Evolutionary conservation across 306 rosid species (phyloP), one percentile per base, ranked within the genome.

Genomic region (Datisca glomerata): DNA sequence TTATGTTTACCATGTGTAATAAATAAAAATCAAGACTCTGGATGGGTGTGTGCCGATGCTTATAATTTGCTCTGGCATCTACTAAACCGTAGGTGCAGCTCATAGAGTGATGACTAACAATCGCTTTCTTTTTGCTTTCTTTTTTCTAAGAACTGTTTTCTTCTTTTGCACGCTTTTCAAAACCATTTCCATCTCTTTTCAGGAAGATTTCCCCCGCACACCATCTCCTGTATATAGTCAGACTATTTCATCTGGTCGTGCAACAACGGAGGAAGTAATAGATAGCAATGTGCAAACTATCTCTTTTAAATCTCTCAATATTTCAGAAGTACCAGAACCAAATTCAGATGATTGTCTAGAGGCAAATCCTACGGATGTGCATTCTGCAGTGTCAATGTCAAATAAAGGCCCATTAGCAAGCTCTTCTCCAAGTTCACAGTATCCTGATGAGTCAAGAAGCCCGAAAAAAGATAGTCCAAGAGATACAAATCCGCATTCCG

Each of bases 171-270:
- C n/a, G n/a, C n/a, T n/a, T n/a, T n/a, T n/a, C n/a, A n/a, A n/a
- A n/a, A n/a, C n/a, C n/a, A n/a, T n/a, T n/a, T 1, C n/a, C n/a
- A 3, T 31, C n/a, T 31, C n/a, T 14, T 53, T 54, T 39, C 47
- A 74, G 87, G 73, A 74, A 51, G 87, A 74, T 63, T 78, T 70
- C 45, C 79, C 82, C 32, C 76, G 76, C n/a, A 70, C 79, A 5
- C 79, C 79, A 24, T 79, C 82, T 59, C 73, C 82, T 47, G 62
- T 74, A 24, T 74, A 64, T 56, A 73, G 51, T 66, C 76, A 64
- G 17, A 56, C 82, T 53, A 61, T 52, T 57, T 51, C 71, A 37
- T 53, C 60, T 25, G 57, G 67, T 51, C 60, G 47, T 31, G 63
- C 73, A 41, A 55, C 72, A 55, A 45, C 61, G 21, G 79, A 71